Conservation (phyloP, 2,329 filamentous ascomycete genomes). For the Westerdykella sp. region DNA sequence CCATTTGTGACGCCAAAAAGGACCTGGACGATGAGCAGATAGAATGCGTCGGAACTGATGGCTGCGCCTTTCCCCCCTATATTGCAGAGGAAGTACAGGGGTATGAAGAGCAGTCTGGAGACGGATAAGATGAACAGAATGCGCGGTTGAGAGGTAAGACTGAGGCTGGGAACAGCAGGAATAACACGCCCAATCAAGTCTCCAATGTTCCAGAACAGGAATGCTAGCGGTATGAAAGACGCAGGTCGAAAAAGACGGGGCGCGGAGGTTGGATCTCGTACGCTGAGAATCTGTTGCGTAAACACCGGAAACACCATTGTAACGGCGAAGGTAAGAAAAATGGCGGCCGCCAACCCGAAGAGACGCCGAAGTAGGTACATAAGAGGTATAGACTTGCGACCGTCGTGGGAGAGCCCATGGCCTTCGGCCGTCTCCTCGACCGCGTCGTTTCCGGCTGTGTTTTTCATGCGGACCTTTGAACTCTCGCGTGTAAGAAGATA, state of each 20-base stretch:
- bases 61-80: constrained; percentile 62
- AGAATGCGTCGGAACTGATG: constrained; percentile 78
- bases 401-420: constrained; percentile 22
- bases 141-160: constrained; percentile 56
- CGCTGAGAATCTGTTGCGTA: constrained; percentile 51
- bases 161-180: constrained; percentile 53
- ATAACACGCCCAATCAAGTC: constrained; percentile 72
- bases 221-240: constrained; percentile 82
- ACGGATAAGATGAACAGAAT: constrained; percentile 63
- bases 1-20: constrained; percentile 81
- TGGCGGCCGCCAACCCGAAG: constrained; percentile 66
- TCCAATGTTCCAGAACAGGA: constrained; percentile 89
- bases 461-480: constrained; percentile 20
- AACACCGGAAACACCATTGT: constrained; percentile 97
- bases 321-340: constrained; percentile 73
- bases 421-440: constrained; percentile 5
- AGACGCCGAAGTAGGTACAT: constrained; percentile 67
- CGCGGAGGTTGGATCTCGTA: constrained; percentile 39
- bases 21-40: constrained; percentile 75
- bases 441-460: constrained; percentile 9
- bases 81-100: constrained; percentile 87
- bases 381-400: constrained; percentile 52
- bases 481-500: constrained; percentile 58
- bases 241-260: constrained; percentile 60
- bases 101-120: constrained; percentile 64